phyloP scores from a whole-genome alignment of 768 basidiomycete species.

The Sistotremastrum suecicum region DNA sequence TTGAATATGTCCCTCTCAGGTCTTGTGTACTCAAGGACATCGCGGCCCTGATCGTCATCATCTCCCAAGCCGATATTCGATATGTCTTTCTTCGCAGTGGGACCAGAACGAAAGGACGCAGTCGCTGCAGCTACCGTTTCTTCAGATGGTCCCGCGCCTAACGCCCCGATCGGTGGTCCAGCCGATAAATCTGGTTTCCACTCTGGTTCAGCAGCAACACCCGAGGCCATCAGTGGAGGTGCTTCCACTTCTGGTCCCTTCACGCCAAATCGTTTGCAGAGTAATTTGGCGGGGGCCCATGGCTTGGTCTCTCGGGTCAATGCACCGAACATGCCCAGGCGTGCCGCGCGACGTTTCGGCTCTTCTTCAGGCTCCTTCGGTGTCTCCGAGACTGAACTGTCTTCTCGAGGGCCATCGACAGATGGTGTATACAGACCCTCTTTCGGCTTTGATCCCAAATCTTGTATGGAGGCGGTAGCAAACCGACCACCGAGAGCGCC shows the following conservation, averaged over 20 bases:
- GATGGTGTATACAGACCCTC: slow-evolving; percentile 57
- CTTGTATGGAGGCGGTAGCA: slow-evolving; percentile 64
- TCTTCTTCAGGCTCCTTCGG: slow-evolving; percentile 42
- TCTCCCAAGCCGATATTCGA: slow-evolving; percentile 84
- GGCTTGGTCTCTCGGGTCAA: slow-evolving; percentile 61
- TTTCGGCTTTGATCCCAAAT: slow-evolving; percentile 41
- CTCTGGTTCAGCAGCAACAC: slow-evolving; percentile 7
- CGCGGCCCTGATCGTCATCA: slow-evolving; percentile 77
- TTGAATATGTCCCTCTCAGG: slow-evolving; percentile 93
- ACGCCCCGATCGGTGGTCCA: slow-evolving; percentile 3
- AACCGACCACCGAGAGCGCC: slow-evolving; percentile 95
- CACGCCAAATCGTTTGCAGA: slow-evolving; percentile 91
- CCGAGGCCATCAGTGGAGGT: slow-evolving; percentile 6
- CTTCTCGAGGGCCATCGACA: neutral
- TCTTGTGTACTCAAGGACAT: slow-evolving; percentile 76
- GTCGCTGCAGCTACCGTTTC: slow-evolving; percentile 5
- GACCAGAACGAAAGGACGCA: slow-evolving; percentile 6
- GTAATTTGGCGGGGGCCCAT: slow-evolving; percentile 73
- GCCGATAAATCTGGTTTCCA: slow-evolving; percentile 12
- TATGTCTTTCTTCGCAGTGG: slow-evolving; percentile 34
- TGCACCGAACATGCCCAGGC: slow-evolving; percentile 79
- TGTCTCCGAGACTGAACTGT: slow-evolving; percentile 2
- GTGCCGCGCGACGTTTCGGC: slow-evolving; percentile 71
- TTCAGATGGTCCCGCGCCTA: neutral
- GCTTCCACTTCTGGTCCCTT: slow-evolving; percentile 45